Evolutionary conservation across 768 basidiomycete species (phyloP).

Genomic region (Amanita fuliginea): DNA sequence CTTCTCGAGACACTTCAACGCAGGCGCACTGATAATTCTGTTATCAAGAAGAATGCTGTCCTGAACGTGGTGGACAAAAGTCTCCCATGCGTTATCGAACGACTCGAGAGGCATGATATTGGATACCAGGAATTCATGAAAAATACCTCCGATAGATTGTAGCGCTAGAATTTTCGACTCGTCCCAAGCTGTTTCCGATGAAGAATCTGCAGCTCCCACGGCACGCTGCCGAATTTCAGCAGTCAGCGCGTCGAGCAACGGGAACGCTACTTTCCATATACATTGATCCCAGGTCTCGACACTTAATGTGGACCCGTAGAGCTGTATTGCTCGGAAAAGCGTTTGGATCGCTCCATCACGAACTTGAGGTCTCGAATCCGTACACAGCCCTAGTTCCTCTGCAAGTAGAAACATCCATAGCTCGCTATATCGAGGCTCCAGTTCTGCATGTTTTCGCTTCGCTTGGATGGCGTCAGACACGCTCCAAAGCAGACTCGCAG

Average conservation of each 20-base stretch:
- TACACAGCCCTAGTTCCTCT: conserved; percentile 74
- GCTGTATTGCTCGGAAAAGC: conserved; percentile 84
- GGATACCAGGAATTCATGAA: conserved; percentile 65
- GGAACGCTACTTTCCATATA: conserved; percentile 86
- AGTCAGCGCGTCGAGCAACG: conserved; percentile 65
- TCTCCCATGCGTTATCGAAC: conserved; percentile 64
- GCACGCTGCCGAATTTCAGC: conserved; percentile 36
- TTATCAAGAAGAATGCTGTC: conserved; percentile 60
- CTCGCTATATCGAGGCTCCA: conserved; percentile 65
- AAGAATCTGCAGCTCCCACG: conserved; percentile 5
- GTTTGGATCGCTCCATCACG: conserved; percentile 93
- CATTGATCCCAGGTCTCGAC: conserved; percentile 82
- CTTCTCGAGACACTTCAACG: conserved; percentile 74
- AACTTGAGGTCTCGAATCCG: conserved; percentile 78
- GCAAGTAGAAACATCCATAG: conserved; percentile 92
- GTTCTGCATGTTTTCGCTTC: conserved; percentile 52
- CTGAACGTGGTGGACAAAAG: conserved; percentile 64
- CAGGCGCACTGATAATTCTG: conserved; percentile 67
- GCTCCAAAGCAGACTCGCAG: conserved; percentile 89
- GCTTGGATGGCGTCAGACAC: conserved; percentile 93
- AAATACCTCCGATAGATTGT: conserved; percentile 73
- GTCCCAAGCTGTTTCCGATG: conserved; percentile 47
- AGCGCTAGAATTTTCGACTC: conserved; percentile 83
- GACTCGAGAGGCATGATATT: conserved; percentile 66
- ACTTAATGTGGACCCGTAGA: conserved; percentile 84